phyloP scores from a whole-genome alignment of 2,329 filamentous ascomycete species.

The Rutstroemia sp. region DNA sequence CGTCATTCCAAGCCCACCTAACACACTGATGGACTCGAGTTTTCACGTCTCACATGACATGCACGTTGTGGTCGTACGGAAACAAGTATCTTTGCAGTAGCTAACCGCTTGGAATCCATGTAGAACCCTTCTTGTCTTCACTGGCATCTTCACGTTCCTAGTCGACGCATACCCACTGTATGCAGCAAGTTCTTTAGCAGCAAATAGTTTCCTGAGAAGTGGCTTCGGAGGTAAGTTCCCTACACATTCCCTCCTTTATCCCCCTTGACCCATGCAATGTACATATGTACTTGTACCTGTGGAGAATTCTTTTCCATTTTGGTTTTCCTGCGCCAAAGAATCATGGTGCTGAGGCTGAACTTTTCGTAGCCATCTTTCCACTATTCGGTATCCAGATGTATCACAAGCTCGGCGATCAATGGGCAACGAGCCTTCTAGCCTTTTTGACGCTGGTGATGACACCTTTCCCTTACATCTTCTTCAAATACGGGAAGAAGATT shows the following conservation, averaged over 20 bases:
- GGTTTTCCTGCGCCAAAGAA: background rate
- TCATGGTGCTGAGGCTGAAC: constrained; percentile 15
- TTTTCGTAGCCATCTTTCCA: constrained; percentile 57
- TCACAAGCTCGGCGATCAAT: constrained; percentile 58
- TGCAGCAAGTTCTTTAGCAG: constrained; percentile 71
- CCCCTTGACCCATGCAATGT: too few species aligned
- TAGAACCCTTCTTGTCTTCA: constrained; percentile 71
- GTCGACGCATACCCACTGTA: constrained; percentile 72
- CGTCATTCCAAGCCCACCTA: background rate
- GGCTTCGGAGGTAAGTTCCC: constrained; percentile 50
- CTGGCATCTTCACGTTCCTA: constrained; percentile 76
- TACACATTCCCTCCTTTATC: background rate
- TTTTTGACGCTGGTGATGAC: constrained; percentile 55
- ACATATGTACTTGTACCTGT: too few species aligned
- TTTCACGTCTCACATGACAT: constrained; percentile 14
- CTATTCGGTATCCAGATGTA: constrained; percentile 73
- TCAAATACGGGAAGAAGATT: constrained; percentile 51
- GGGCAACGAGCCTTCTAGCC: constrained; percentile 56
- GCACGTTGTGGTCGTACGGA: constrained; percentile 17
- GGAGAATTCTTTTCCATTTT: too few species aligned
- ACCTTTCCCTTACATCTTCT: constrained; percentile 58
- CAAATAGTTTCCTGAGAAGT: constrained; percentile 74
- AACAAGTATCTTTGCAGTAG: constrained; percentile 12
- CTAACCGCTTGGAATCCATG: constrained; percentile 23
- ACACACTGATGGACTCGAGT: constrained; percentile 2